Evolutionary conservation across 1,284 basidiomycete genomes (phyloP), one percentile per base, ranked within the genome.

Genomic region (Ceratobasidium sp.): DNA sequence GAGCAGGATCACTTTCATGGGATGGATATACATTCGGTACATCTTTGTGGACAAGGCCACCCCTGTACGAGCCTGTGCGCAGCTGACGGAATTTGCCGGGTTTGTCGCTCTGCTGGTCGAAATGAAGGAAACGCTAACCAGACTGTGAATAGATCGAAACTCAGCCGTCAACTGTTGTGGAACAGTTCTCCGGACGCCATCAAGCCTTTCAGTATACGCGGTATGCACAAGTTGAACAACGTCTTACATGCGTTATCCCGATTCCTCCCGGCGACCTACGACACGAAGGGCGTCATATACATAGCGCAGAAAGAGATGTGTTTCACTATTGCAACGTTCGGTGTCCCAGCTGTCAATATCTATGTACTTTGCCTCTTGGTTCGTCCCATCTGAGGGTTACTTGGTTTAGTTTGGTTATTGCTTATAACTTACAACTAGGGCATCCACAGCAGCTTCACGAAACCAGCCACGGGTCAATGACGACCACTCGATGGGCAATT

Each of bases 401-500:
- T 10, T 35, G n/a, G 12, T 22, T 10, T 5, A 35, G 10, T 13
- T 32, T 29, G 31, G 15, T n/a, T 27, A 27, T 32, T n/a, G 17
- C 4, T 29, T n/a, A 27, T 29, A 25, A 32, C 31, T 29, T 31
- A 3, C 17, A 25, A 50, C 62, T 64, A 88, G 87, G 84, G 0
- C 87, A 88, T 71, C 65, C 83, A 0, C 87, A 88, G 71, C 79
- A 82, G 70, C 83, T 86, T 49, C 87, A 88, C 62, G 85, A 87
- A 40, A 89, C 87, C 0, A 80, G 80, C 31, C 87, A 88, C 72
- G 87, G 87, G 2, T 87, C 85, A 1, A 88, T 88, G 87, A 83
- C 85, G 0, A 79, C 76, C 57, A 83, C 84, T 0, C 78, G 79
- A 40, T 88, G 87, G 87, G 78, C 82, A 0, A 74, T 89, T 1